Conservation (phyloP, 768 basidiomycete species). For the Hygrophorus russula region DNA sequence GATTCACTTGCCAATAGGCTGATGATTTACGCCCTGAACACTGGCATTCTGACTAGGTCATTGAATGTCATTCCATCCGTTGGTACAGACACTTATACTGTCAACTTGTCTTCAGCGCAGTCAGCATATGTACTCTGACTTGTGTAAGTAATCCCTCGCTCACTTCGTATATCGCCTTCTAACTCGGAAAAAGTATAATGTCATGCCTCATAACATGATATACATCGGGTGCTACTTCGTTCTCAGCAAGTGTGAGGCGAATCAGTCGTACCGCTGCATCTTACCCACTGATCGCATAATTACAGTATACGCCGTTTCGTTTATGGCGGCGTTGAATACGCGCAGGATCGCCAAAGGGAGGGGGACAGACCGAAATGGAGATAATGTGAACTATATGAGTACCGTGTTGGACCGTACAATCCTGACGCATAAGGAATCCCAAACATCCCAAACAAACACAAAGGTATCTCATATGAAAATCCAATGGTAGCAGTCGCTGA, state of each 20-base stretch:
- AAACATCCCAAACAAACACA: no score
- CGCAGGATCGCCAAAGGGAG: constrained; percentile 37
- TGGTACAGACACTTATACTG: background rate
- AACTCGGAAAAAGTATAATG: constrained; percentile 34
- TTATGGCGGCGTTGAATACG: constrained; percentile 33
- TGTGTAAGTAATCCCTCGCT: constrained; percentile 17
- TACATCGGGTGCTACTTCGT: constrained; percentile 51
- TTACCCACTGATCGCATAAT: background rate
- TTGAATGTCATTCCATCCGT: constrained; percentile 4
- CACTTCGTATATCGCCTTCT: background rate
- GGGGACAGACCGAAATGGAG: constrained; percentile 29
- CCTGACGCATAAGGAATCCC: background rate
- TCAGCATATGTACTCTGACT: constrained; percentile 29
- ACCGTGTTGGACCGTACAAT: constrained; percentile 16
- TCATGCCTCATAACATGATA: constrained; percentile 37
- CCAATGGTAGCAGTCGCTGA: background rate
- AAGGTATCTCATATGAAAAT: constrained; percentile 2
- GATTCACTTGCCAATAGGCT: constrained; percentile 47
- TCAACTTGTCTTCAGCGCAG: constrained; percentile 19
- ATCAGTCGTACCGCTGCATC: background rate
- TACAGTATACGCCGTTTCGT: constrained; percentile 31
- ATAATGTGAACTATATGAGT: constrained; percentile 8
- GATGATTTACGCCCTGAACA: constrained; percentile 51
- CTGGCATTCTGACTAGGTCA: constrained; percentile 49
- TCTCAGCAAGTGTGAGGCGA: constrained; percentile 41